Percentiles rank a stretch among this genome's conserved stretches.
Evolutionary conservation across 2,329 filamentous ascomycete genomes (phyloP).

Genomic region (Onygenales sp.): DNA sequence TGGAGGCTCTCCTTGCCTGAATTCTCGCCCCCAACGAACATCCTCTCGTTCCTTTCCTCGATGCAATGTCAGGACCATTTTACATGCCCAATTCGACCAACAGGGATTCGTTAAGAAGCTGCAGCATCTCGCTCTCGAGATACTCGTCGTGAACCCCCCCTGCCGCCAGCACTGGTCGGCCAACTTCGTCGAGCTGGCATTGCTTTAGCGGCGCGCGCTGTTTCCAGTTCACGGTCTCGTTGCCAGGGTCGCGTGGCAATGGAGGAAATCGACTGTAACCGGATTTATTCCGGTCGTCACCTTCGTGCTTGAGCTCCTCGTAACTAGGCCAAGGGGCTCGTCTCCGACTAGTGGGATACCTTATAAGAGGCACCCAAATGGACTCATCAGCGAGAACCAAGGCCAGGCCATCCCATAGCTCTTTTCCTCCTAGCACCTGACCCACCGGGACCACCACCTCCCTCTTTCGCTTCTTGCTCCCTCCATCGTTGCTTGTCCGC

Average conservation of each 20-base stretch:
- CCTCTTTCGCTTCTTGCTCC: background rate
- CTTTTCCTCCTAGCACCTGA: conserved; percentile 15
- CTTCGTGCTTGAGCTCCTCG: conserved; percentile 24
- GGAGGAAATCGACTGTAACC: conserved; percentile 21
- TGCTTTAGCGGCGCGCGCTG: conserved; percentile 15
- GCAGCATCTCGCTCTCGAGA: conserved; percentile 8
- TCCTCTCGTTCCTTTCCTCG: background rate
- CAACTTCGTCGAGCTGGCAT: conserved; percentile 16
- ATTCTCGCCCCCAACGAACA: background rate
- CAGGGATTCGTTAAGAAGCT: conserved; percentile 9
- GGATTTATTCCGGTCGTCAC: conserved; percentile 20
- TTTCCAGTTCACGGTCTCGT: conserved; percentile 24
- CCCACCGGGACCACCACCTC: conserved; percentile 2
- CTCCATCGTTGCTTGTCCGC: background rate
- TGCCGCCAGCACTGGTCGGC: conserved; percentile 5
- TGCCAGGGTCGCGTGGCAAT: conserved; percentile 22
- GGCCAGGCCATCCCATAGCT: conserved; percentile 14
- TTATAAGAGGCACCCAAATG: conserved; percentile 17
- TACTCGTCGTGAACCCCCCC: conserved; percentile 4
- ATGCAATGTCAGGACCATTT: background rate
- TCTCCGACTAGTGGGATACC: conserved; percentile 6
- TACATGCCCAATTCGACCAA: conserved; percentile 12
- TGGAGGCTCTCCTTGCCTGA: background rate
- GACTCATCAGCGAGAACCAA: conserved; percentile 18
- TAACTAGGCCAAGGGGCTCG: conserved; percentile 21